Conservation (phyloP, 768 basidiomycete species). For the Hypholoma sublateritium region DNA sequence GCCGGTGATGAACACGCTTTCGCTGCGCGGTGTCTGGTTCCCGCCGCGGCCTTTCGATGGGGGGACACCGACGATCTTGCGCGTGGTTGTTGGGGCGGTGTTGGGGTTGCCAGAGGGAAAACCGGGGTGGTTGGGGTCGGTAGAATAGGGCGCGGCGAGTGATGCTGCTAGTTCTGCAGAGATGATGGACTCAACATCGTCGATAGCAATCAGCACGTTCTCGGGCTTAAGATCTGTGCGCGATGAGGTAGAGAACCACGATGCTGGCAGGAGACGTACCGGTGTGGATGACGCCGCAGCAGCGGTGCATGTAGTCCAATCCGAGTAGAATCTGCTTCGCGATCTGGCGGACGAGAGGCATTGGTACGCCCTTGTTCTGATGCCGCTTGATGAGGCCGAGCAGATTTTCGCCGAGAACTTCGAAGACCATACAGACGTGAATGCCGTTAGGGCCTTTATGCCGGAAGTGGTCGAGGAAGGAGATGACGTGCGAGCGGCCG, state of each 20-base stretch:
- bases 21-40: constrained; percentile 90
- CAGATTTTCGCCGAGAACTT: constrained; percentile 96
- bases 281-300: constrained; percentile 97
- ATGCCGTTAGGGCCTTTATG: constrained; percentile 96
- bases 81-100: constrained; percentile 39
- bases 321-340: constrained; percentile 96
- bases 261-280: constrained; percentile 39
- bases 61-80: constrained; percentile 86
- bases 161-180: constrained; percentile 68
- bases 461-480: constrained; percentile 95
- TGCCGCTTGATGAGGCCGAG: constrained; percentile 96
- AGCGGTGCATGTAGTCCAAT: constrained; percentile 96
- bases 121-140: not conserved
- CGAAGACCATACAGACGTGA: constrained; percentile 99
- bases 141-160: constrained; percentile 19
- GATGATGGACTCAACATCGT: constrained; percentile 94
- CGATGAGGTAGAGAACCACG: not conserved
- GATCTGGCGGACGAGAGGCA: constrained; percentile 91
- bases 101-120: not conserved
- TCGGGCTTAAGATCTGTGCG: constrained; percentile 89
- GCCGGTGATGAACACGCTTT: constrained; percentile 80
- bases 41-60: constrained; percentile 92
- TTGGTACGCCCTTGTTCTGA: constrained; percentile 97
- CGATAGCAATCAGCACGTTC: constrained; percentile 95
- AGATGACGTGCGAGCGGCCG: constrained; percentile 92